Percentiles rank a stretch among this genome's conserved stretches.
Evolutionary conservation across 331 rosid genomes (phyloP).

Genomic region (Prunus yedoensis): DNA sequence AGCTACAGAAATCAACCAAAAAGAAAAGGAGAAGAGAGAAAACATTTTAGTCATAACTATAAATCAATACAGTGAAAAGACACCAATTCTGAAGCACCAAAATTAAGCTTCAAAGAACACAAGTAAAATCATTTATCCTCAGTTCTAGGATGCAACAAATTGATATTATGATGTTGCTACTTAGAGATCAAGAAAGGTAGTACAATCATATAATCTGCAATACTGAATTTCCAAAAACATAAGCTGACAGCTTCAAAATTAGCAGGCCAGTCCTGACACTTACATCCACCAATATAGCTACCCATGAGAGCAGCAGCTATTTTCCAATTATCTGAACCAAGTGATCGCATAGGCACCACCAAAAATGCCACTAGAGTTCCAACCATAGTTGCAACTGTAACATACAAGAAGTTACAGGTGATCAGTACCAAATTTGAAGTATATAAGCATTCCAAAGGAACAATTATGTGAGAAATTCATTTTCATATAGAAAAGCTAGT

Average conservation of each 20-base stretch:
- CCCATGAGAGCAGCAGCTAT: slow-evolving; percentile 83
- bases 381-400: slow-evolving; percentile 54
- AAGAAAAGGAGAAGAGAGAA: background rate
- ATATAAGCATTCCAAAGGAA: background rate
- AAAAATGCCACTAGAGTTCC: slow-evolving; percentile 75
- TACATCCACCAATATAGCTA: slow-evolving; percentile 86
- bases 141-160: background rate
- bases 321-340: slow-evolving; percentile 80
- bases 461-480: background rate
- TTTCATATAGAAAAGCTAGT: background rate
- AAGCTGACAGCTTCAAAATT: slow-evolving; percentile 5
- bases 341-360: slow-evolving; percentile 71
- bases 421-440: background rate
- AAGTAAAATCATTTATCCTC: background rate
- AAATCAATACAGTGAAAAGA: background rate
- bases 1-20: slow-evolving; percentile 46
- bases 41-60: slow-evolving; percentile 2
- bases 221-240: background rate
- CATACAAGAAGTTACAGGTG: slow-evolving; percentile 17
- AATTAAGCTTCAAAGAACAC: background rate
- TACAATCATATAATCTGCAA: background rate
- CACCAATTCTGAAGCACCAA: background rate
- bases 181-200: background rate
- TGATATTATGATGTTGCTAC: background rate
- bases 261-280: slow-evolving; percentile 33